Conservation (phyloP, 2,329 filamentous ascomycete genomes). For the Graphilbum sp. region DNA sequence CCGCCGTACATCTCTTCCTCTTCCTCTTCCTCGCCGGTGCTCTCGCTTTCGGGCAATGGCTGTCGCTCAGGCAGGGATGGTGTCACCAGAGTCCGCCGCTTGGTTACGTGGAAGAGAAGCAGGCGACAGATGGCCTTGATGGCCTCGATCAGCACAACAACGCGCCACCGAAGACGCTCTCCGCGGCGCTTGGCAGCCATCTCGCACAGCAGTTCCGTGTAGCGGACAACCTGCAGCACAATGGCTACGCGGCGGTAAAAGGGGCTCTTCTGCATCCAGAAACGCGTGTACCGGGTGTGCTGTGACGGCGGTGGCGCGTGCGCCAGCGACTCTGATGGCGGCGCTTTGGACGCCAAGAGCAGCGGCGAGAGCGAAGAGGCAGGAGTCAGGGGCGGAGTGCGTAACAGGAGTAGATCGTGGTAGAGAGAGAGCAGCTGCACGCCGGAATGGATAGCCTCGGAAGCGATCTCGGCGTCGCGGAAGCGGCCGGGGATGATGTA, state of each 20-base stretch:
- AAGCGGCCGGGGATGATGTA: constrained; percentile 92
- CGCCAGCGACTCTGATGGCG: constrained; percentile 30
- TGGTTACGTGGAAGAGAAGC: constrained; percentile 65
- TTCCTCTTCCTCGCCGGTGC: constrained; percentile 31
- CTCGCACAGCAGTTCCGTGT: constrained; percentile 92
- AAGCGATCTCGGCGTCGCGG: constrained; percentile 84
- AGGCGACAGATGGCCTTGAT: constrained; percentile 76
- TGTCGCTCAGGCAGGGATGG: constrained; percentile 80
- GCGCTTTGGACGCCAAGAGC: not conserved
- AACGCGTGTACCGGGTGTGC: constrained; percentile 50
- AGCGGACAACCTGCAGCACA: constrained; percentile 76
- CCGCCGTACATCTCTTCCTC: constrained; percentile 17
- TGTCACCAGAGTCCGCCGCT: constrained; percentile 64
- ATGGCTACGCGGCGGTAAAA: constrained; percentile 71
- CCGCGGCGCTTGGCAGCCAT: constrained; percentile 85
- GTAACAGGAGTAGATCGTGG: constrained; percentile 73
- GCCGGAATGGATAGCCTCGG: constrained; percentile 76
- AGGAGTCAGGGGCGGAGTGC: constrained; percentile 8
- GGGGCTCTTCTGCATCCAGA: constrained; percentile 45
- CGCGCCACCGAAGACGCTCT: constrained; percentile 68
- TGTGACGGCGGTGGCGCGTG: constrained; percentile 11
- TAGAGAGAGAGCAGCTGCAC: constrained; percentile 85
- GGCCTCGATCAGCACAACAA: constrained; percentile 69
- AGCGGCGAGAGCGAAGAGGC: constrained; percentile 11
- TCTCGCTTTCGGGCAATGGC: constrained; percentile 46